Evolutionary conservation across 495 filamentous ascomycete genomes (phyloP).

Genomic region (Aspergillus bridgeri): DNA sequence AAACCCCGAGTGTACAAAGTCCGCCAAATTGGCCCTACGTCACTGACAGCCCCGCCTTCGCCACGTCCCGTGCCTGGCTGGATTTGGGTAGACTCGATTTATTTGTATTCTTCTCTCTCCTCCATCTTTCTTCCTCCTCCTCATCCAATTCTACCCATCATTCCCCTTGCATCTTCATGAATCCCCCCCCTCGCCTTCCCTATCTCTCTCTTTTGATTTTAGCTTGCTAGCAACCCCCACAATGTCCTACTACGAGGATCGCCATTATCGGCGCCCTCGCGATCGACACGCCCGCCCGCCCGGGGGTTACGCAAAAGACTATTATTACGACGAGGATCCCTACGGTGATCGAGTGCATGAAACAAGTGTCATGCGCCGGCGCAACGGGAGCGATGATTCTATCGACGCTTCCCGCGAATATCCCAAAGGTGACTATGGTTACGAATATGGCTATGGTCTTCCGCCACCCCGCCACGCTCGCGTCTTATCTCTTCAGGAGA

Average conservation of each 20-base stretch:
- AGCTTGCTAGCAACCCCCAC: conserved; percentile 8
- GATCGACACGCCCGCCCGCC: conserved; percentile 32
- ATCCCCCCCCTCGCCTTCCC: conserved; percentile 7
- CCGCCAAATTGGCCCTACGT: conserved; percentile 2
- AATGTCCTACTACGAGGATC: conserved; percentile 45
- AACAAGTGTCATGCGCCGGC: conserved; percentile 50
- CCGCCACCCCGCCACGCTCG: conserved; percentile 36
- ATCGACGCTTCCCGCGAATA: conserved; percentile 68
- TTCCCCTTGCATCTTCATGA: conserved; percentile 9
- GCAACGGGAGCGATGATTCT: conserved; percentile 53
- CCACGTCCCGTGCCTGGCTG: conserved; percentile 4
- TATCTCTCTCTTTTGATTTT: not conserved
- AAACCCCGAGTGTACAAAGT: too few relatives aligned
- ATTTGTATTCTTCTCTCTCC: conserved; percentile 4
- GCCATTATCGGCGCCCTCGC: conserved; percentile 27
- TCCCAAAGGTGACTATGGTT: conserved; percentile 50
- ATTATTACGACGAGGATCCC: conserved; percentile 25
- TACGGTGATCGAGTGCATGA: conserved; percentile 17
- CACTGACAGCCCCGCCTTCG: conserved; percentile 15
- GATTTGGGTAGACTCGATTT: conserved; percentile 5
- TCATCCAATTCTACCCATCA: conserved; percentile 11
- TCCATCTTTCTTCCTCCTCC: conserved; percentile 14
- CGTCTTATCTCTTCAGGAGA: conserved; percentile 27
- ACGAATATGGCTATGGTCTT: conserved; percentile 47
- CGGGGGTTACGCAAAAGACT: conserved; percentile 29